Conservation (phyloP, 2,329 filamentous ascomycete species). For the Exophiala bonariae region DNA sequence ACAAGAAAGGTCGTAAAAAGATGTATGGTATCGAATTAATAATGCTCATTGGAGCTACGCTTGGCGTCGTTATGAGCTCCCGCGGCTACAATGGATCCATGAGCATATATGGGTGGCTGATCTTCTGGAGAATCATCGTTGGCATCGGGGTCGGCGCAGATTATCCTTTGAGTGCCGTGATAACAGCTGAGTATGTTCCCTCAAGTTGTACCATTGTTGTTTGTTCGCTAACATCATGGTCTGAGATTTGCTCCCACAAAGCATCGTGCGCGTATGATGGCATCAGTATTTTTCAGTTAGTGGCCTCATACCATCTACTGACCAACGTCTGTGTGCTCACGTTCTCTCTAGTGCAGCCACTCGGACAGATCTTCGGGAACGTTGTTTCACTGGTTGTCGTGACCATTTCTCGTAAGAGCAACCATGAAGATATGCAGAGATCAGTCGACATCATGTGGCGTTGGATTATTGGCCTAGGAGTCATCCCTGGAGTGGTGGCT, state of each 20-base stretch:
- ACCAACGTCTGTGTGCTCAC: too few relatives aligned
- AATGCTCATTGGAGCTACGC: constrained; percentile 46
- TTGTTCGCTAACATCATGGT: constrained; percentile 3
- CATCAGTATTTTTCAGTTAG: constrained; percentile 67
- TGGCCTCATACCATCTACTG: too few relatives aligned
- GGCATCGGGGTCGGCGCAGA: constrained; percentile 64
- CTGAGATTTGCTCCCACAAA: constrained; percentile 53
- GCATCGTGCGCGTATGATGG: constrained; percentile 67
- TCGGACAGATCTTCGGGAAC: constrained; percentile 66
- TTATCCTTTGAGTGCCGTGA: constrained; percentile 67
- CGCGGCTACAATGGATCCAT: constrained; percentile 44
- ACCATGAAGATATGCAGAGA: constrained; percentile 32
- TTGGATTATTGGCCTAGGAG: constrained; percentile 66
- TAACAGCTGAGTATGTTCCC: constrained; percentile 59
- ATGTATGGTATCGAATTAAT: constrained; percentile 54
- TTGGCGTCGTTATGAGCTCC: constrained; percentile 49
- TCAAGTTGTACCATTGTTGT: not conserved
- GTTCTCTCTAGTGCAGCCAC: too few relatives aligned
- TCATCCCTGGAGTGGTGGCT: constrained; percentile 63
- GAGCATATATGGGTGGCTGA: constrained; percentile 45
- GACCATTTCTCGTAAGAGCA: constrained; percentile 30
- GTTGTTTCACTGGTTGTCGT: constrained; percentile 56
- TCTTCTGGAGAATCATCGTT: constrained; percentile 50
- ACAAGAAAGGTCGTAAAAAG: constrained; percentile 49
- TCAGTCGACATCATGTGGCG: constrained; percentile 65